phyloP scores from a whole-genome alignment of 768 basidiomycete genomes.

The Steccherinum ochraceum region DNA sequence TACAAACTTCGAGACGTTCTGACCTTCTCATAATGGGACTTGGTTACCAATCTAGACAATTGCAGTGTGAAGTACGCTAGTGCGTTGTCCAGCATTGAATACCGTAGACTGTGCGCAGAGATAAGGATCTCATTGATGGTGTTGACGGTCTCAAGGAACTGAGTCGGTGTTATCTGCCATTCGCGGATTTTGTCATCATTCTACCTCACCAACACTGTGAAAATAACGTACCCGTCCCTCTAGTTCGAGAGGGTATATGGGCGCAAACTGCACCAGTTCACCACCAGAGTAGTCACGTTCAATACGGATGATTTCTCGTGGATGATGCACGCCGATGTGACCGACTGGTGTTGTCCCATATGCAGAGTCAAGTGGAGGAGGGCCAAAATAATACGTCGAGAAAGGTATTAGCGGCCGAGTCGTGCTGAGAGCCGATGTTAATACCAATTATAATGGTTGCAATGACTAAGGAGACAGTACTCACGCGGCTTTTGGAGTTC shows the following conservation, averaged over 20 bases:
- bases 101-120: conserved; percentile 73
- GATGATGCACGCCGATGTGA: conserved; percentile 82
- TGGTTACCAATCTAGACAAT: conserved; percentile 59
- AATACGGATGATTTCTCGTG: conserved; percentile 85
- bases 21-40: conserved; percentile 82
- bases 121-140: conserved; percentile 85
- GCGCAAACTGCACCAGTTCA: conserved; percentile 85
- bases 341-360: conserved; percentile 80
- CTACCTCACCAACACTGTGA: not conserved
- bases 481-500: conserved; percentile 1
- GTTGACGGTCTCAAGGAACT: conserved; percentile 88
- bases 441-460: not conserved
- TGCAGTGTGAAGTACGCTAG: conserved; percentile 78
- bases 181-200: no score
- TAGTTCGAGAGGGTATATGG: conserved; percentile 85
- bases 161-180: conserved; percentile 77
- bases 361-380: conserved; percentile 68
- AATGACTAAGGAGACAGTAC: not conserved
- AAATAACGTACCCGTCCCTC: conserved; percentile 74
- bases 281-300: conserved; percentile 92
- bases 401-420: conserved; percentile 52
- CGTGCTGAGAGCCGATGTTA: conserved; percentile 6
- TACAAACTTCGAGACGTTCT: conserved; percentile 8
- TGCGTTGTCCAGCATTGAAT: conserved; percentile 71
- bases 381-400: conserved; percentile 81